phyloP scores from a whole-genome alignment of 805 yeast genomes.

The Pichia sporocuriosa region DNA sequence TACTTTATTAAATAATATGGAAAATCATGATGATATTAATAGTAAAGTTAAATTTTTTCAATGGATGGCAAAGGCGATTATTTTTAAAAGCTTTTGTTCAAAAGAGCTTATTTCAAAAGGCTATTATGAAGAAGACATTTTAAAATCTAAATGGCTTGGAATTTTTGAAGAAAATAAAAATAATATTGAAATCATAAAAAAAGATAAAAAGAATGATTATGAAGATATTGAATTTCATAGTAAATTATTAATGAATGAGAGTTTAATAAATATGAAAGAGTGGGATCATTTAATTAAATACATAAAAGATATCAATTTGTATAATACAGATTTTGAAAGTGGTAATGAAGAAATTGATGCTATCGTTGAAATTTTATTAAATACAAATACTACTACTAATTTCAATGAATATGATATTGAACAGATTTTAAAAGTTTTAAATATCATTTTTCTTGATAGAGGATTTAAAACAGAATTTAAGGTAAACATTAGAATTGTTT shows the following conservation, averaged over 20 bases:
- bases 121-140: background rate
- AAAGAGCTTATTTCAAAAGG: background rate
- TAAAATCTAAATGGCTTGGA: background rate
- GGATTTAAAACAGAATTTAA: background rate
- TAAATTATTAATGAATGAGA: constrained; percentile 5
- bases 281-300: background rate
- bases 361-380: background rate
- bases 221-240: constrained; percentile 4
- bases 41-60: background rate
- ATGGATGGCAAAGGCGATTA: constrained; percentile 9
- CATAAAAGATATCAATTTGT: background rate
- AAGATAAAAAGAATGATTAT: background rate
- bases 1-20: background rate
- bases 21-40: background rate
- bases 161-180: background rate
- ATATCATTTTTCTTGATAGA: constrained; percentile 3
- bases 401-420: background rate
- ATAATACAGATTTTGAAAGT: background rate
- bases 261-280: background rate
- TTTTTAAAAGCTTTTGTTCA: constrained; percentile 7
- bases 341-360: background rate
- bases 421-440: background rate
- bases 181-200: background rate
- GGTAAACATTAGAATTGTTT: background rate
- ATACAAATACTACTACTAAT: background rate